Percentiles rank a stretch among this genome's conserved stretches.
These are phyloP conservation scores for Penicillium polonicum DNA, from an alignment of 2,329 filamentous ascomycete species.

Conservation along the genomic window DNA sequence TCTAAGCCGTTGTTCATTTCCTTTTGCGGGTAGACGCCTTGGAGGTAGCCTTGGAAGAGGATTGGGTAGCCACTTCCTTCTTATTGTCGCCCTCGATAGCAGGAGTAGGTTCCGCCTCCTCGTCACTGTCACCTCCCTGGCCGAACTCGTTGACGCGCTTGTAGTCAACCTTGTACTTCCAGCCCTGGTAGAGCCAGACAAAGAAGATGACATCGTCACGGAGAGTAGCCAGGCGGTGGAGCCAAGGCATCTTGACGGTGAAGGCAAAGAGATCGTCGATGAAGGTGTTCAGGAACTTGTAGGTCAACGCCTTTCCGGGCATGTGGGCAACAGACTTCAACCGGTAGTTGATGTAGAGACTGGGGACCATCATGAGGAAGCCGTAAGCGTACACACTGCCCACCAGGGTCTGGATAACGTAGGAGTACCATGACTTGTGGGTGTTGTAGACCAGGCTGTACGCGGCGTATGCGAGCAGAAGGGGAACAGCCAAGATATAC, in stretches of 20 bases:
- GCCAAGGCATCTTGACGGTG: conserved; percentile 97
- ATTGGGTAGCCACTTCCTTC: conserved; percentile 23
- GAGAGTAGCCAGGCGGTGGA: conserved; percentile 88
- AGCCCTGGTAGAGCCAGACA: conserved; percentile 92
- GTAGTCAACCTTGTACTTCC: conserved; percentile 89
- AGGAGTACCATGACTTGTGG: conserved; percentile 98
- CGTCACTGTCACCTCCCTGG: conserved; percentile 90
- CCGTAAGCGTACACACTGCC: conserved; percentile 97
- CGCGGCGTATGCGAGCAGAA: conserved; percentile 81
- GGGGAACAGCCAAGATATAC: conserved; percentile 85
- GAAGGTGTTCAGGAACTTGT: conserved; percentile 98
- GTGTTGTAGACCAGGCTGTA: conserved; percentile 91
- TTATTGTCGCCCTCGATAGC: conserved; percentile 20
- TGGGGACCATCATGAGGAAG: conserved; percentile 98
- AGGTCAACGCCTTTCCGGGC: conserved; percentile 93
- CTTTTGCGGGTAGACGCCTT: conserved; percentile 35
- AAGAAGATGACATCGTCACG: conserved; percentile 98
- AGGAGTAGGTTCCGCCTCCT: conserved; percentile 47
- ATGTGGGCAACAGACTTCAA: conserved; percentile 92
- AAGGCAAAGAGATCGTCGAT: conserved; percentile 99
- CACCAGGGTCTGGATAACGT: conserved; percentile 90
- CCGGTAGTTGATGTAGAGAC: conserved; percentile 97
- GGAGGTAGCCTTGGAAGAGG: conserved; percentile 31
- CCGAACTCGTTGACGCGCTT: conserved; percentile 95
- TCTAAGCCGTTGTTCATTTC: conserved; percentile 26